Percentiles rank a stretch among this genome's conserved stretches.
Evolutionary conservation across 192 early-diverging fungal genomes (phyloP).

Genomic region (Fimicolochytrium jonesii): DNA sequence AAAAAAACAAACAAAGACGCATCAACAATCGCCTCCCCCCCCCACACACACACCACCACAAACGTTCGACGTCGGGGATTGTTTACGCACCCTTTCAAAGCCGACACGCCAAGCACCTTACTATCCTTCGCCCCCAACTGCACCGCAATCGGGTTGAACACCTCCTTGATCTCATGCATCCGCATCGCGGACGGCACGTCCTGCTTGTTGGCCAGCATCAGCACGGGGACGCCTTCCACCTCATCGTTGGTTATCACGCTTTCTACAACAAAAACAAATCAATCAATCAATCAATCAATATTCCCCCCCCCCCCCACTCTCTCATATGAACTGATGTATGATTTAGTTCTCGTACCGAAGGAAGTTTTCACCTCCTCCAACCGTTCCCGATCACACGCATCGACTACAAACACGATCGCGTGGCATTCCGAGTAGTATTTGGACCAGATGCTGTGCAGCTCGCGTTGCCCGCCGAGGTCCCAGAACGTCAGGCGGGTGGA

Average conservation of each 20-base stretch:
- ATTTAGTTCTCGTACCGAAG: constrained; percentile 66
- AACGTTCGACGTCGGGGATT: no score
- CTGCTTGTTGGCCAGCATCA: constrained; percentile 95
- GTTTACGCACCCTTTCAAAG: constrained; percentile 86
- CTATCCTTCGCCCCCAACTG: constrained; percentile 81
- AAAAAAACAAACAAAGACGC: no score
- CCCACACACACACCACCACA: no score
- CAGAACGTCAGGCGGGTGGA: constrained; percentile 80
- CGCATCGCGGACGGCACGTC: constrained; percentile 67
- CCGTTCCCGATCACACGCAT: constrained; percentile 74
- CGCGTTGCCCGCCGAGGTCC: constrained; percentile 91
- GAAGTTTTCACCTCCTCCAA: constrained; percentile 73
- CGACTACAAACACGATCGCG: constrained; percentile 90
- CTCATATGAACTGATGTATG: no score
- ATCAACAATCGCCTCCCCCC: no score
- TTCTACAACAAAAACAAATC: constrained; percentile 55
- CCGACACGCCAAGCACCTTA: constrained; percentile 76
- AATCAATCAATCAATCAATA: no score
- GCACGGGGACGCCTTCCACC: constrained; percentile 78
- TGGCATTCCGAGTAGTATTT: constrained; percentile 93
- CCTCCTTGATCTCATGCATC: constrained; percentile 83
- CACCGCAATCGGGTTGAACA: constrained; percentile 84
- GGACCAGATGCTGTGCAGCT: constrained; percentile 87
- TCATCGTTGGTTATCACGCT: constrained; percentile 69
- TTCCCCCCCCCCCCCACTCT: no score